Evolutionary conservation across 169 alveolate genomes (phyloP).

Genomic region (Blepharisma undulans): DNA sequence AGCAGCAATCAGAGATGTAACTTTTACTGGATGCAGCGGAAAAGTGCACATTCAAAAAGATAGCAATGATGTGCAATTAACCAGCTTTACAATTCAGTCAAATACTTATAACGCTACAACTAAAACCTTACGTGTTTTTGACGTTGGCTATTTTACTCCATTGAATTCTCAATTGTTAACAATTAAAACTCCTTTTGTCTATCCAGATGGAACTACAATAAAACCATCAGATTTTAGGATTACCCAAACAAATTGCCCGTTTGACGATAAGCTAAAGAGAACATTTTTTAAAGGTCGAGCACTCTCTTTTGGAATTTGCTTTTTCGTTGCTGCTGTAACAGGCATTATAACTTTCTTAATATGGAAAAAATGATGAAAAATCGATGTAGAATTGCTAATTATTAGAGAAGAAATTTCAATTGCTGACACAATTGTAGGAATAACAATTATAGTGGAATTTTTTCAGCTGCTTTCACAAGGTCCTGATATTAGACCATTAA

Average conservation of each 20-base stretch:
- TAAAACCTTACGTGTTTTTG: not conserved
- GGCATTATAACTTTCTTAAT: not conserved
- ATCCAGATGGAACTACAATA: not conserved
- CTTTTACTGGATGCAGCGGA: conserved; percentile 4
- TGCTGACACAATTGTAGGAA: not conserved
- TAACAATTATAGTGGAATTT: not conserved
- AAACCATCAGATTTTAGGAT: not conserved
- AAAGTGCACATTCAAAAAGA: not conserved
- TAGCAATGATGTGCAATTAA: not conserved
- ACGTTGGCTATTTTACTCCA: not conserved
- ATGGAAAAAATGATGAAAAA: not conserved
- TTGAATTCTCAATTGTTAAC: not conserved
- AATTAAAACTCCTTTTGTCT: not conserved
- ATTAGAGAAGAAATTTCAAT: not conserved
- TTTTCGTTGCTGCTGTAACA: not conserved
- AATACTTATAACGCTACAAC: not conserved
- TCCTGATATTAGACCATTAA: not conserved
- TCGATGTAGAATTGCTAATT: not conserved
- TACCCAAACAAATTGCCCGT: not conserved
- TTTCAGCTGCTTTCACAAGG: not conserved
- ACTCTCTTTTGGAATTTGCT: not conserved
- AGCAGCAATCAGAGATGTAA: too few relatives aligned
- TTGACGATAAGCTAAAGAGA: not conserved
- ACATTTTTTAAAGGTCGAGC: not conserved
- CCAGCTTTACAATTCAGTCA: not conserved